phyloP scores from a whole-genome alignment of 2,329 filamentous ascomycete genomes.

The Thelonectria olida region DNA sequence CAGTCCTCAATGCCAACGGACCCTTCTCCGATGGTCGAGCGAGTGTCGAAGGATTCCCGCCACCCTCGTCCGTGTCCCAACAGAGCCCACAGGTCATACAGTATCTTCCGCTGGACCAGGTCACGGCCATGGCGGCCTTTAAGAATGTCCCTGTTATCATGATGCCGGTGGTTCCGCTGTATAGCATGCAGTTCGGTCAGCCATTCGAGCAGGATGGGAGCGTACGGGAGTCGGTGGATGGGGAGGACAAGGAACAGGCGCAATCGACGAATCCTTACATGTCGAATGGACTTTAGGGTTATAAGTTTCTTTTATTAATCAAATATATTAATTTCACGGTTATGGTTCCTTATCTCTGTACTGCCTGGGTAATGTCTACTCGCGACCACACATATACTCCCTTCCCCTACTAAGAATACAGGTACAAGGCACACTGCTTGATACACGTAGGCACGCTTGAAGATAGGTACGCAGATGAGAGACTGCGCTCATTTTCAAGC shows the following conservation, averaged over 20 bases:
- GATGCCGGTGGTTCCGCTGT: background rate
- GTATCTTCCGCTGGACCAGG: background rate
- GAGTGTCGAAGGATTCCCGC: background rate
- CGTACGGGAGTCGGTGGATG: background rate
- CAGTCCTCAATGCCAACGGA: background rate
- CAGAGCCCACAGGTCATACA: background rate
- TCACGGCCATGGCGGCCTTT: background rate
- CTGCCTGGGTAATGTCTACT: too few relatives aligned
- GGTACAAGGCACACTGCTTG: too few relatives aligned
- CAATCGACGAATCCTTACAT: background rate
- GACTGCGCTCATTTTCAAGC: too few relatives aligned
- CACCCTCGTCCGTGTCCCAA: background rate
- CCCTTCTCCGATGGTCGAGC: background rate
- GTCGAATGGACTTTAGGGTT: background rate
- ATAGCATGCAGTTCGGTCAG: background rate
- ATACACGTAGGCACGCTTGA: too few relatives aligned
- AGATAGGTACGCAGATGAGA: too few relatives aligned
- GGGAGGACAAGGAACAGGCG: background rate
- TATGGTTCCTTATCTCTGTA: too few relatives aligned
- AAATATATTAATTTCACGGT: background rate
- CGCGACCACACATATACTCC: too few relatives aligned
- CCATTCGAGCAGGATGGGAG: background rate
- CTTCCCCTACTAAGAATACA: too few relatives aligned
- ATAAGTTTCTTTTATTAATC: background rate
- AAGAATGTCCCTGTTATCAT: background rate